A percentile compares a stretch with the other conserved stretches of the same genome.
Evolutionary conservation across 2,329 filamentous ascomycete genomes (phyloP).

Genomic region (Chaetoscypha palmicola): DNA sequence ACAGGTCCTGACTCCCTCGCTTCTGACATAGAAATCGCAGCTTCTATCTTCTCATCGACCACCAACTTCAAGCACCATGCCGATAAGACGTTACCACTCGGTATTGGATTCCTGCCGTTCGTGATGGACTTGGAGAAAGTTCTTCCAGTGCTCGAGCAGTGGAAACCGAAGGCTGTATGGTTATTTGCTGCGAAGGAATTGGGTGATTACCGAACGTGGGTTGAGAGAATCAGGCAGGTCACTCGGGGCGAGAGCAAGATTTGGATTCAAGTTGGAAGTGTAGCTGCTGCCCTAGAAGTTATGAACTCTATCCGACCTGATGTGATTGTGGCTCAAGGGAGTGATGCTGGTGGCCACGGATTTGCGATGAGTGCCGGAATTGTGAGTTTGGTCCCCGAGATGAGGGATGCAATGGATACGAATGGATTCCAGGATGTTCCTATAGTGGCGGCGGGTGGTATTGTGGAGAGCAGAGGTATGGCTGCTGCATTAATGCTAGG

Average conservation of each 20-base stretch:
- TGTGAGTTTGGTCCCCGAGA: conserved; percentile 33
- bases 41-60: background rate
- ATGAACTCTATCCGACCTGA: conserved; percentile 25
- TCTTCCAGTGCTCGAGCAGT: background rate
- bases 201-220: conserved; percentile 28
- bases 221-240: conserved; percentile 22
- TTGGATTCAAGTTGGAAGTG: conserved; percentile 32
- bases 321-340: conserved; percentile 33
- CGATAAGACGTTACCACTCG: background rate
- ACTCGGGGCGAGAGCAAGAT: conserved; percentile 25
- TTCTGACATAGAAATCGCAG: conserved; percentile 1
- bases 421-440: conserved; percentile 23
- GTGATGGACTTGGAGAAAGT: background rate
- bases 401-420: conserved; percentile 25
- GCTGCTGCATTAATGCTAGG: conserved; percentile 33
- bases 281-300: conserved; percentile 24
- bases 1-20: background rate
- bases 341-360: conserved; percentile 34
- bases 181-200: conserved; percentile 37
- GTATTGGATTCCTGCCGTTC: conserved; percentile 3
- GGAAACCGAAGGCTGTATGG: conserved; percentile 36
- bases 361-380: conserved; percentile 27
- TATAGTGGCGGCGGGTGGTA: conserved; percentile 32
- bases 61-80: background rate
- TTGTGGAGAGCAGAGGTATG: conserved; percentile 32